A percentile compares a stretch with the other conserved stretches of the same genome.
These are phyloP conservation scores for Leptomonas pyrrhocoris DNA, from an alignment of 208 protist species.

Conservation along the genomic window DNA sequence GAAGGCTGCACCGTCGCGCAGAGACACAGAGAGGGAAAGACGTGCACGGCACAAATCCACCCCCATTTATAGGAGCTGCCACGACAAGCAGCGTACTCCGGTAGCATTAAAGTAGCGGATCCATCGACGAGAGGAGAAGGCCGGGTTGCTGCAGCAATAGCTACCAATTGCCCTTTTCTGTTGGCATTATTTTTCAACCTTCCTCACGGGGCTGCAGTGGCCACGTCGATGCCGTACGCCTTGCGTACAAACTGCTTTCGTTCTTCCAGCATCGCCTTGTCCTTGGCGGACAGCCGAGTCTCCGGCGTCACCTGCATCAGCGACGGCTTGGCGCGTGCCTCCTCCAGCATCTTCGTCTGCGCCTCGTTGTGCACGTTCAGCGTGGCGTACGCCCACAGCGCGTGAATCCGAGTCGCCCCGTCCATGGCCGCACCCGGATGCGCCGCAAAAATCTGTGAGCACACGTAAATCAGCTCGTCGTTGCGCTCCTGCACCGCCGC, in stretches of 20 bases:
- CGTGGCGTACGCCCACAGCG: conserved; percentile 74
- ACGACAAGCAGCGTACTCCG: too few relatives aligned
- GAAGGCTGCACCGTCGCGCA: too few relatives aligned
- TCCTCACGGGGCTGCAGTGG: neutral
- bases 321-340: conserved; percentile 34
- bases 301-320: conserved; percentile 28
- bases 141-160: too few relatives aligned
- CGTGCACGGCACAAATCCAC: too few relatives aligned
- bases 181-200: neutral
- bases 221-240: conserved; percentile 41
- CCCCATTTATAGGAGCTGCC: too few relatives aligned
- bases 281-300: conserved; percentile 16
- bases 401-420: conserved; percentile 51
- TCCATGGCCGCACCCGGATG: conserved; percentile 48
- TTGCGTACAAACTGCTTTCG: conserved; percentile 35
- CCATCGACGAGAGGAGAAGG: too few relatives aligned
- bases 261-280: conserved; percentile 43
- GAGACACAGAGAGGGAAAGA: too few relatives aligned
- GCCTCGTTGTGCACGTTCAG: conserved; percentile 87
- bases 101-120: too few relatives aligned
- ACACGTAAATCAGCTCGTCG: conserved; percentile 83
- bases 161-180: neutral
- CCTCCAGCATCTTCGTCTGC: conserved; percentile 67
- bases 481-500: conserved; percentile 87
- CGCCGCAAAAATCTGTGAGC: conserved; percentile 62